These are phyloP conservation scores for Camillea tinctor DNA, from an alignment of 2,329 filamentous ascomycete genomes.

Conservation along the genomic window DNA sequence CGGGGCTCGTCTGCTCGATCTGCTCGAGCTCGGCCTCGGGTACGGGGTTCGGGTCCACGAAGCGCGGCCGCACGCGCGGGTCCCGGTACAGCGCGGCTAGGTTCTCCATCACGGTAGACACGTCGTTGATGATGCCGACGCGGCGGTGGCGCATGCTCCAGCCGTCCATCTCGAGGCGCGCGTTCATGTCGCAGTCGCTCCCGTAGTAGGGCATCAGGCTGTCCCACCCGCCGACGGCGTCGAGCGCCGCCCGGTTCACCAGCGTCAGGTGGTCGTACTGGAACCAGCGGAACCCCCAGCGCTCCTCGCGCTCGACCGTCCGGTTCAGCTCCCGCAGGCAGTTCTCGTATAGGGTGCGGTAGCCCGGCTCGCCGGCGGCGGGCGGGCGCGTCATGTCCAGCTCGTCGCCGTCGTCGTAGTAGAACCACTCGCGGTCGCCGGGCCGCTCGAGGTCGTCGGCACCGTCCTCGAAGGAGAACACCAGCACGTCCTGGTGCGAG, in stretches of 20 bases:
- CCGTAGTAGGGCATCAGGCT: constrained; percentile 50
- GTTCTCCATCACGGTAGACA: constrained; percentile 39
- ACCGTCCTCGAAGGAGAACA: constrained; percentile 39
- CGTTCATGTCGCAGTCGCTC: constrained; percentile 49
- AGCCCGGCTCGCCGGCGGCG: constrained; percentile 28
- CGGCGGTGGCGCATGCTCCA: constrained; percentile 34
- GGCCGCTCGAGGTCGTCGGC: constrained; percentile 25
- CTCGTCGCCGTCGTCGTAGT: constrained; percentile 32
- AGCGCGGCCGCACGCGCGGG: constrained; percentile 28
- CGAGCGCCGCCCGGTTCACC: constrained; percentile 46
- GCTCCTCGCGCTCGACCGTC: constrained; percentile 39
- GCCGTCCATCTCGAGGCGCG: constrained; percentile 37
- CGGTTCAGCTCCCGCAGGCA: constrained; percentile 29
- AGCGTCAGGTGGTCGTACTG: constrained; percentile 47
- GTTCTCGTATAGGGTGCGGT: constrained; percentile 33
- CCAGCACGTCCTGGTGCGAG: constrained; percentile 51
- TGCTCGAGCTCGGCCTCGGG: constrained; percentile 23
- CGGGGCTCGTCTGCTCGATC: neutral
- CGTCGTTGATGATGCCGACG: constrained; percentile 39
- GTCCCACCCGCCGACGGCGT: constrained; percentile 49
- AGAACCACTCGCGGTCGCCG: constrained; percentile 28
- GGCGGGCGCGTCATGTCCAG: constrained; percentile 26
- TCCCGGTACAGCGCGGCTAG: constrained; percentile 38
- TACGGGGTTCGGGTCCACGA: constrained; percentile 36
- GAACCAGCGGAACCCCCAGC: constrained; percentile 42